phyloP scores from a whole-genome alignment of 2,329 filamentous ascomycete species.

The Cercospora zeina region DNA sequence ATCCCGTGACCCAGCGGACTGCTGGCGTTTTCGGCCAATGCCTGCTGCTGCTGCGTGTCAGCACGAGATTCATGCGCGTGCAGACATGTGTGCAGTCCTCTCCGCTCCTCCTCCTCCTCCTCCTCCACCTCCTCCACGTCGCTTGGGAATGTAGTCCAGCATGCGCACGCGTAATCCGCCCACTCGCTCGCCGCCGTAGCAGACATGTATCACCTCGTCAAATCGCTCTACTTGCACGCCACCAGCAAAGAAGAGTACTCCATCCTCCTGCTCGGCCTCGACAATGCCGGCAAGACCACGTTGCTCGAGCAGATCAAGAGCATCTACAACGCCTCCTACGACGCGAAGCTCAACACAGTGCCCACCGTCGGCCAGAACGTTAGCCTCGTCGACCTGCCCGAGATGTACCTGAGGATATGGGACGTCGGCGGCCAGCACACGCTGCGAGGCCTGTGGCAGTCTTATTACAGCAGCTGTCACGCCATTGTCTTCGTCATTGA shows the following conservation, averaged over 20 bases:
- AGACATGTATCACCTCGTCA: constrained; percentile 90
- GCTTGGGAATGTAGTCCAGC: constrained; percentile 14
- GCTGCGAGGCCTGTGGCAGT: constrained; percentile 89
- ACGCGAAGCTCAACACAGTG: constrained; percentile 77
- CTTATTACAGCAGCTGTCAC: constrained; percentile 90
- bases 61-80: constrained; percentile 6
- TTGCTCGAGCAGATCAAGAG: constrained; percentile 96
- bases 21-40: constrained; percentile 5
- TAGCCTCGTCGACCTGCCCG: constrained; percentile 81
- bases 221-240: constrained; percentile 89
- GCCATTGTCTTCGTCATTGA: constrained; percentile 98
- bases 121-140: neutral
- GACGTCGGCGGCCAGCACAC: constrained; percentile 93
- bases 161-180: constrained; percentile 2
- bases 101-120: neutral
- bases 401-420: constrained; percentile 98
- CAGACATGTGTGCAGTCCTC: neutral
- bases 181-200: constrained; percentile 16
- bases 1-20: neutral
- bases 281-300: constrained; percentile 98
- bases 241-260: constrained; percentile 99
- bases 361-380: constrained; percentile 98
- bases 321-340: constrained; percentile 67
- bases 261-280: constrained; percentile 91
- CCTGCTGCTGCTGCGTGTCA: constrained; percentile 9